Evolutionary conservation across 1,139 yeast species (phyloP).

Genomic region (Yamadazyma membranifaciens): DNA sequence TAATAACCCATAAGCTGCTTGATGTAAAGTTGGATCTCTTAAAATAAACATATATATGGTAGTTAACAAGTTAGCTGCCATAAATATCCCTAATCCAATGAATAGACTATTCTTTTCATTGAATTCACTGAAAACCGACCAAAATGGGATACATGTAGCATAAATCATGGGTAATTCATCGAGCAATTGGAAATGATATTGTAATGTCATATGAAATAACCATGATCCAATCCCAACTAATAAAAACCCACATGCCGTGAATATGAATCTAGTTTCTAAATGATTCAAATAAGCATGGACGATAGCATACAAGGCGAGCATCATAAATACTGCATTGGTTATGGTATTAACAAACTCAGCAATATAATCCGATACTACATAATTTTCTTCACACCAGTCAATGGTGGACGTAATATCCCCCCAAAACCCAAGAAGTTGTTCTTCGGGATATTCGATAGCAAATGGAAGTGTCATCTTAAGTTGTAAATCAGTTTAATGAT

Average conservation of each 20-base stretch:
- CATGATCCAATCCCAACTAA: conserved; percentile 92
- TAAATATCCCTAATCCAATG: conserved; percentile 57
- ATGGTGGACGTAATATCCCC: conserved; percentile 67
- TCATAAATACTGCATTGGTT: conserved; percentile 70
- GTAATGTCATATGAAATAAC: conserved; percentile 93
- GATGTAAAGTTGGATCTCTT: conserved; percentile 86
- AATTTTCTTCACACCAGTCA: conserved; percentile 97
- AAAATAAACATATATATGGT: conserved; percentile 54
- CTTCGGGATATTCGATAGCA: conserved; percentile 46
- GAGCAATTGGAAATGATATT: conserved; percentile 81
- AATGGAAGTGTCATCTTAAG: conserved; percentile 40
- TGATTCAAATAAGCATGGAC: conserved; percentile 57
- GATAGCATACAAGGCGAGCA: conserved; percentile 67
- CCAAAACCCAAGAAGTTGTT: conserved; percentile 44
- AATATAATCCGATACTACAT: conserved; percentile 76
- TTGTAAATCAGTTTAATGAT: background rate
- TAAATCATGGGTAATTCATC: conserved; percentile 98
- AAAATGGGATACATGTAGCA: conserved; percentile 93
- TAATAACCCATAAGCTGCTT: conserved; percentile 67
- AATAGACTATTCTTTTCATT: conserved; percentile 33
- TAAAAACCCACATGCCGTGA: conserved; percentile 75
- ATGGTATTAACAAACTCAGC: conserved; percentile 88
- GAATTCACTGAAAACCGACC: conserved; percentile 79
- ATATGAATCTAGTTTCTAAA: conserved; percentile 67
- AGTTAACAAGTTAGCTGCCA: conserved; percentile 56